Base-by-base conservation (phyloP, 768 basidiomycete genomes). In the Rhizopogon vesiculosus region DNA sequence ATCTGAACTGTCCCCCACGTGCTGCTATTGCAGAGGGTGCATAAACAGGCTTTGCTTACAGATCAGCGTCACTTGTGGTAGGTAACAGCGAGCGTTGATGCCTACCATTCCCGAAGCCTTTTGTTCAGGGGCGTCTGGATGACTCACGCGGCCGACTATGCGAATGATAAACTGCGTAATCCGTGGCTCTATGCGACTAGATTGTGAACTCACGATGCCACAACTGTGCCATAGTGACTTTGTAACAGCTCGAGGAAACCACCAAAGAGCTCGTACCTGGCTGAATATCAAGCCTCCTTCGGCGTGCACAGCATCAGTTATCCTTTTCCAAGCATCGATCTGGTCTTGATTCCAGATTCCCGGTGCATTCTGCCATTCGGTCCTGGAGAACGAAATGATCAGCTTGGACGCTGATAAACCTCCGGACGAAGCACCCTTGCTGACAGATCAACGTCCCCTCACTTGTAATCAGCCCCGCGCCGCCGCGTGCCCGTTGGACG, bases 341-440 rank as follows among this genome's bases (percentile, higher is more conserved):
- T 80, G 78, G 33, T 76, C 73, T 9, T 69, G 58, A 56, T 64
- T 75, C 77, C 78, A 80, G 28, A 80, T 74, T 5, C 79, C 79
- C 13, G 78, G 78, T 1, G 74, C 74, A 59, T 72, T 62, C 7
- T 68, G 70, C 74, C 75, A 78, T 59, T 77, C 75, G 12, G 76
- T 71, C 9, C 78, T 78, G 54, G 53, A 39, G 35, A 29, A 39
- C 12, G 16, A 12, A 51, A 5, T 44, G n/a, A 39, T 18, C 7
- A 33, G 18, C 10, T 15, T 46, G 5, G 33, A 50, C 3, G 3
- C 16, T 45, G 16, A 33, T 48, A 22, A 44, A 4, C 45, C 8
- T 3, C 5, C 28, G 39, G 40, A 9, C 22, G 13, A 57, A 66
- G 15, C 38, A 76, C 77, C 76, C 77, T 69, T 79, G 78, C 8